Percentiles rank a stretch among this genome's conserved stretches.
Evolutionary conservation across 2,329 filamentous ascomycete genomes (phyloP).

Genomic region (Lecanosticta acicola): DNA sequence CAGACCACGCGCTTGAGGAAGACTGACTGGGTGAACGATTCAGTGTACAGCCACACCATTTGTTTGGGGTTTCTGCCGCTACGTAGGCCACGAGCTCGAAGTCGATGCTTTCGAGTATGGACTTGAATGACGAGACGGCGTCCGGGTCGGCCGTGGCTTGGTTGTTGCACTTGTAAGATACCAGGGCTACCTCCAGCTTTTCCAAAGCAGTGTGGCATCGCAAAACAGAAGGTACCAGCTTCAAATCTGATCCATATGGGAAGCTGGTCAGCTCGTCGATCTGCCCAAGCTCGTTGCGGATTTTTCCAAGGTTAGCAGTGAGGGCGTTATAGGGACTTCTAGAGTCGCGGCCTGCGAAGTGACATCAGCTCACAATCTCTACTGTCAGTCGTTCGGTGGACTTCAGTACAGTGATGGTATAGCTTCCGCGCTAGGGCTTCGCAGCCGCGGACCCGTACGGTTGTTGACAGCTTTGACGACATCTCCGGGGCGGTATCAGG

Average conservation of each 20-base stretch:
- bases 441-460: neutral
- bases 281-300: slow-evolving; percentile 20
- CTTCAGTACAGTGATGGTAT: slow-evolving; percentile 13
- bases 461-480: neutral
- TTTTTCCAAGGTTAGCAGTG: slow-evolving; percentile 9
- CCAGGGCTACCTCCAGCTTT: slow-evolving; percentile 11
- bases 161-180: slow-evolving; percentile 2
- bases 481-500: neutral
- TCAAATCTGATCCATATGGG: neutral
- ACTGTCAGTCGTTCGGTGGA: neutral
- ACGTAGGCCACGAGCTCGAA: too few relatives aligned
- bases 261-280: slow-evolving; percentile 18
- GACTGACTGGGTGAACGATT: neutral
- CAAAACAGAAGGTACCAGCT: neutral
- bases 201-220: slow-evolving; percentile 4
- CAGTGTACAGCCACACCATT: neutral
- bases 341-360: slow-evolving; percentile 10
- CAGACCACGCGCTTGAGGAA: slow-evolving; percentile 3
- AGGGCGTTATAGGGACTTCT: slow-evolving; percentile 7
- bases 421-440: slow-evolving; percentile 13
- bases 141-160: slow-evolving; percentile 1
- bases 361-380: neutral
- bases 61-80: too few relatives aligned
- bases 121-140: neutral
- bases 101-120: too few relatives aligned